Evolutionary conservation across 345 rosid species (phyloP).

Genomic region (Moricandia moricandioides): DNA sequence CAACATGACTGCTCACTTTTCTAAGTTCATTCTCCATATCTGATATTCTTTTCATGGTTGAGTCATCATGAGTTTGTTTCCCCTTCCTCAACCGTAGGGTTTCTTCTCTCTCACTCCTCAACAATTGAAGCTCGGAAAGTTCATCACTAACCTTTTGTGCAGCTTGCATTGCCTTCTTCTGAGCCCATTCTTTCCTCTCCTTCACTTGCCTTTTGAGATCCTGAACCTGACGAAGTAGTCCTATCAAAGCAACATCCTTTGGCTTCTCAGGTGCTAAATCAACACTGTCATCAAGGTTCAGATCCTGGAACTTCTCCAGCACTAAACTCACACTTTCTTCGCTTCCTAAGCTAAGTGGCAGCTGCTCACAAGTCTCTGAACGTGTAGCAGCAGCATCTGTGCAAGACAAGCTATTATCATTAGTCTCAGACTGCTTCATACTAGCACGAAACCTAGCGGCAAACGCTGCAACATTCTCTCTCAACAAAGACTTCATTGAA

Average conservation of each 20-base stretch:
- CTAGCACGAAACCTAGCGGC: constrained; percentile 85
- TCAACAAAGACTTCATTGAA: constrained; percentile 74
- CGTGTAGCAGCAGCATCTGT: too few species aligned
- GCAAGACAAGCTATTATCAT: constrained; percentile 38
- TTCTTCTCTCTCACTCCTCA: constrained; percentile 86
- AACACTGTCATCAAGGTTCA: constrained; percentile 73
- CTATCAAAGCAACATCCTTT: constrained; percentile 71
- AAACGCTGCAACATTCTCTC: constrained; percentile 84
- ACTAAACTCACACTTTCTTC: constrained; percentile 56
- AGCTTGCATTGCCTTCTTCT: constrained; percentile 96
- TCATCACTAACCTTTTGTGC: constrained; percentile 83
- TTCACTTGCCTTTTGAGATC: constrained; percentile 76
- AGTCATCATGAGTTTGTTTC: constrained; percentile 73
- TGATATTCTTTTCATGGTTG: constrained; percentile 70
- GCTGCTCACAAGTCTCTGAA: too few species aligned
- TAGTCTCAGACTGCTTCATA: constrained; percentile 46
- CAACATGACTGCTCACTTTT: constrained; percentile 79
- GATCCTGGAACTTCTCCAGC: constrained; percentile 65
- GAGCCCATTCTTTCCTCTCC: constrained; percentile 96
- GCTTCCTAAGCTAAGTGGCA: constrained; percentile 39
- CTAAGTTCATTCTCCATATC: constrained; percentile 87
- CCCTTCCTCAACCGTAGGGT: constrained; percentile 79
- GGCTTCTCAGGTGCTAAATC: constrained; percentile 57
- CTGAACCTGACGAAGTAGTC: constrained; percentile 60
- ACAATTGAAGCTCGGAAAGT: constrained; percentile 67